A percentile compares a stretch with the other conserved stretches of the same genome.
Evolutionary conservation across 768 basidiomycete species (phyloP).

Genomic region (Rickenella mellea): DNA sequence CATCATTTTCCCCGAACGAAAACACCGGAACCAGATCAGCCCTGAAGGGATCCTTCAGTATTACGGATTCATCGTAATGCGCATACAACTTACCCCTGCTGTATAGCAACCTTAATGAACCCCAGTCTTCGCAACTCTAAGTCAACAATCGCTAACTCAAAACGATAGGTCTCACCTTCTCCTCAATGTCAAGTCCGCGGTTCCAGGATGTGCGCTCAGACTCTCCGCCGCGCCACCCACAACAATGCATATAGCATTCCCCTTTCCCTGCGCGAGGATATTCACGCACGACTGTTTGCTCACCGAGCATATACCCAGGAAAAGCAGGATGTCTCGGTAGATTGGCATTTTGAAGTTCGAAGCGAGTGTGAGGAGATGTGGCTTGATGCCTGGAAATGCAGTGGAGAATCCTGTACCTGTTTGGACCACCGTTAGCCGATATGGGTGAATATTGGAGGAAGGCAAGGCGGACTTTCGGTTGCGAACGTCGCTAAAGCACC

Average conservation of each 20-base stretch:
- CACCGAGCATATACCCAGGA: constrained; percentile 87
- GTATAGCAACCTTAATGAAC: constrained; percentile 92
- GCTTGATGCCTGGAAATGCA: constrained; percentile 83
- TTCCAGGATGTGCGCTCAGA: constrained; percentile 91
- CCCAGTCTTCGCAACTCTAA: constrained; percentile 47
- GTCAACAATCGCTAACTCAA: not conserved
- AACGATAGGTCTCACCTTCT: constrained; percentile 39
- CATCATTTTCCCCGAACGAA: constrained; percentile 98
- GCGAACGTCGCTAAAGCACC: constrained; percentile 94
- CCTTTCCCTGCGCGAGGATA: constrained; percentile 47
- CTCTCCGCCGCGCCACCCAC: constrained; percentile 96
- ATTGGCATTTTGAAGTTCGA: constrained; percentile 89
- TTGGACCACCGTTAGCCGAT: not conserved
- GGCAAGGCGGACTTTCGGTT: constrained; percentile 60
- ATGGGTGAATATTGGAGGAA: not conserved
- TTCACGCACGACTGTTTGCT: constrained; percentile 85
- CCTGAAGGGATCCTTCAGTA: constrained; percentile 27
- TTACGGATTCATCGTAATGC: not conserved
- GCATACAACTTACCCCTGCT: constrained; percentile 56
- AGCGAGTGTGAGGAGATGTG: constrained; percentile 85
- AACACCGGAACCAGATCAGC: constrained; percentile 97
- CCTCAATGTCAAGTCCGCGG: constrained; percentile 78
- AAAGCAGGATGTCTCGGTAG: constrained; percentile 85
- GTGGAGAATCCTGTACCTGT: constrained; percentile 83
- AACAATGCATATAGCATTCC: constrained; percentile 79